phyloP scores from a whole-genome alignment of 805 yeast genomes.

The Metschnikowia gruessii region DNA sequence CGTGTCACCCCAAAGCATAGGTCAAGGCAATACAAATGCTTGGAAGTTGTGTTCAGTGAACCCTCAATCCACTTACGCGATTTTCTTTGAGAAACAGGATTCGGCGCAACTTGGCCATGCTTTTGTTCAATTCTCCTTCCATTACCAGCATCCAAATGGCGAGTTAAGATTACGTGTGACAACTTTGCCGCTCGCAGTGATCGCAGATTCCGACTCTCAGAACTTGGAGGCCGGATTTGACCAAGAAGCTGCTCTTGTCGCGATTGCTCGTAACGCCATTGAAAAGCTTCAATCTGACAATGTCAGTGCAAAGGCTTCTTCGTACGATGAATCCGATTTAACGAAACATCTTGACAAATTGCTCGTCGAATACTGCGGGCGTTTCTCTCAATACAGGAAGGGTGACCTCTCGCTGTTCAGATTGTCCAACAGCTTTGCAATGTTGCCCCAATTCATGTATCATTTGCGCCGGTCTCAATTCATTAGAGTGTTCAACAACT shows the following conservation, averaged over 20 bases:
- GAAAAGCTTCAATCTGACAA: constrained; percentile 32
- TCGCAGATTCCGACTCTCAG: constrained; percentile 39
- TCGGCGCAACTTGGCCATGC: constrained; percentile 27
- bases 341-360: constrained; percentile 49
- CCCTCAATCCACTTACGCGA: constrained; percentile 57
- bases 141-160: constrained; percentile 62
- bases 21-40: constrained; percentile 51
- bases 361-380: constrained; percentile 45
- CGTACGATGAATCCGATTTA: constrained; percentile 31
- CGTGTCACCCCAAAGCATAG: constrained; percentile 39
- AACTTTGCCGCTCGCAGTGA: constrained; percentile 47
- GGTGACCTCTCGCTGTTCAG: constrained; percentile 49
- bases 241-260: constrained; percentile 66
- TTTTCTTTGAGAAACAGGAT: constrained; percentile 52
- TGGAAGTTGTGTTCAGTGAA: constrained; percentile 59
- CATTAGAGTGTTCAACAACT: constrained; percentile 62
- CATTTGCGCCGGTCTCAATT: constrained; percentile 66
- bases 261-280: constrained; percentile 55
- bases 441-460: constrained; percentile 66
- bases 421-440: constrained; percentile 46
- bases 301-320: constrained; percentile 16
- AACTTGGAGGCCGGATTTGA: constrained; percentile 52
- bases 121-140: constrained; percentile 53
- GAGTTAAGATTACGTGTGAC: constrained; percentile 59
- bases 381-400: constrained; percentile 47